Evolutionary conservation across 2,329 filamentous ascomycete species (phyloP).

Genomic region (Orbilia oligospora): DNA sequence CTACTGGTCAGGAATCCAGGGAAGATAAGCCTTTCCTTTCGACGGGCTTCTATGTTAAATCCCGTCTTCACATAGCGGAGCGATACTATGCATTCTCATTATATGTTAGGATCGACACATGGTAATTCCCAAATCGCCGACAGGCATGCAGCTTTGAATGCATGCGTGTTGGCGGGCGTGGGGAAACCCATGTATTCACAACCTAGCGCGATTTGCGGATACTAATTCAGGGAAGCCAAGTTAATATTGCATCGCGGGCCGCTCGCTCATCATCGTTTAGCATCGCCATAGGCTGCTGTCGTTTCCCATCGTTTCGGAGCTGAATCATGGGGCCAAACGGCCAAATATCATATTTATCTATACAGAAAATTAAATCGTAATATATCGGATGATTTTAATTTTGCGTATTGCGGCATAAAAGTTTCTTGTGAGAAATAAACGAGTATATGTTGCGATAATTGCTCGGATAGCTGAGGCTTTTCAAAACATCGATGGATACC

Average conservation of each 20-base stretch:
- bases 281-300: slow-evolving; percentile 51
- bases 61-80: slow-evolving; percentile 31
- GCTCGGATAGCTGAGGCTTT: slow-evolving; percentile 45
- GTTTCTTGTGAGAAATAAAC: slow-evolving; percentile 28
- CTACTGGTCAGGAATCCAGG: slow-evolving; percentile 33
- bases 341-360: background rate
- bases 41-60: slow-evolving; percentile 38
- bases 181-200: slow-evolving; percentile 29
- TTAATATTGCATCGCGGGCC: slow-evolving; percentile 16
- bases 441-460: slow-evolving; percentile 53
- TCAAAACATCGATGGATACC: slow-evolving; percentile 14
- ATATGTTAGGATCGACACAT: slow-evolving; percentile 60
- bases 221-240: slow-evolving; percentile 47
- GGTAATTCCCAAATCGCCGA: slow-evolving; percentile 59
- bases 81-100: slow-evolving; percentile 49
- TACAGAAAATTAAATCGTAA: background rate
- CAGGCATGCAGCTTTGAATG: slow-evolving; percentile 46
- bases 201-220: slow-evolving; percentile 21
- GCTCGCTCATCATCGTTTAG: slow-evolving; percentile 32
- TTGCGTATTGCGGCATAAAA: slow-evolving; percentile 43
- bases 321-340: slow-evolving; percentile 29
- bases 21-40: slow-evolving; percentile 43
- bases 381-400: slow-evolving; percentile 9
- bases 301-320: slow-evolving; percentile 19
- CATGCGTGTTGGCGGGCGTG: slow-evolving; percentile 60